Evolutionary conservation across 306 rosid species (phyloP).

Genomic region (Fragaria vesca): DNA sequence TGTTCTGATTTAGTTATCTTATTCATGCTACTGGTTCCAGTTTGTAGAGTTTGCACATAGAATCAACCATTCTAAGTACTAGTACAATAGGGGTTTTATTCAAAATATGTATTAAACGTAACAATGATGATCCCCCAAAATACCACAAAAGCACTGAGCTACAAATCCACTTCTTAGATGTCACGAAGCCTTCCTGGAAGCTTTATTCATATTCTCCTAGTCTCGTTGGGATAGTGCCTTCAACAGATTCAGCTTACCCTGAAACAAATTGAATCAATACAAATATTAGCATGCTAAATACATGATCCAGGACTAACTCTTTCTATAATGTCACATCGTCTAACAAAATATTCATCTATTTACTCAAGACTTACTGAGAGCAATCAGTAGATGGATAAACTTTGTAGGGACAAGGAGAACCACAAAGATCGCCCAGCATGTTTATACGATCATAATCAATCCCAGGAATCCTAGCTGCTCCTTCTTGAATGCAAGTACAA

Average conservation of each 20-base stretch:
- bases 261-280: constrained; percentile 26
- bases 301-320: neutral
- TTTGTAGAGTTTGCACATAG: neutral
- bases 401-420: constrained; percentile 50
- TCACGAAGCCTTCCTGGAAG: neutral
- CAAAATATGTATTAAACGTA: neutral
- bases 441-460: constrained; percentile 43
- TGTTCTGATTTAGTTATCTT: neutral
- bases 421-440: constrained; percentile 33
- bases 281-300: neutral
- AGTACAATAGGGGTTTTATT: neutral
- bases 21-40: neutral
- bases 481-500: constrained; percentile 52
- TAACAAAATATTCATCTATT: neutral
- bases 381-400: constrained; percentile 71
- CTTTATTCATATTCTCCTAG: neutral
- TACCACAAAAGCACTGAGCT: neutral
- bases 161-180: neutral
- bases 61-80: neutral
- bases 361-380: constrained; percentile 25
- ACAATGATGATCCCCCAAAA: neutral
- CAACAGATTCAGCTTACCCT: constrained; percentile 37
- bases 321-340: neutral
- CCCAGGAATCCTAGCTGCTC: constrained; percentile 41
- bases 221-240: neutral